These are phyloP conservation scores for Coniophora puteana DNA, from an alignment of 1,284 basidiomycete genomes.

Conservation along the genomic window DNA sequence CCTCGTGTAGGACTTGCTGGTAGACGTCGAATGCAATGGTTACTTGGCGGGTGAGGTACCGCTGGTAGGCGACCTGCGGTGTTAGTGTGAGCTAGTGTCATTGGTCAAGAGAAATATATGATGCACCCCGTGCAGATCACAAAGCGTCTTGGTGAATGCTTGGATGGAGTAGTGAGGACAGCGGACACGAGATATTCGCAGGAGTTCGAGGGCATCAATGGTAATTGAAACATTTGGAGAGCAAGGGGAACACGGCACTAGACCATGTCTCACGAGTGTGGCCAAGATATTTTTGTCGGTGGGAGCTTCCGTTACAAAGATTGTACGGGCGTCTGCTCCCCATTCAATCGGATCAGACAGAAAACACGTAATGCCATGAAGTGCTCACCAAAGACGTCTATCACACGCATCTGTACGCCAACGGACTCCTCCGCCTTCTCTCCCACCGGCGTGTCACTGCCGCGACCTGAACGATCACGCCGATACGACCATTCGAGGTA, in stretches of 20 bases:
- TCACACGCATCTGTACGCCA: background rate
- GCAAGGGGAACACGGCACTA: constrained; percentile 5
- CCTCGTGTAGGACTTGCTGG: constrained; percentile 6
- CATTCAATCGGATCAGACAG: background rate
- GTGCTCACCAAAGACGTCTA: constrained; percentile 2
- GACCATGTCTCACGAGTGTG: constrained; percentile 7
- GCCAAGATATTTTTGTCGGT: constrained; percentile 1
- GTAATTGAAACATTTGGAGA: constrained; percentile 7
- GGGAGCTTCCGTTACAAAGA: background rate
- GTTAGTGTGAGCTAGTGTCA: background rate
- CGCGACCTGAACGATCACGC: too few species aligned
- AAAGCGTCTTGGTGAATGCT: constrained; percentile 7
- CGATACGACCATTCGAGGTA: constrained; percentile 4
- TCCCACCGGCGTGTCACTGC: too few species aligned
- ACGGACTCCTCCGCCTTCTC: background rate
- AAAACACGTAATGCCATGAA: background rate
- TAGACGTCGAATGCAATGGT: constrained; percentile 11
- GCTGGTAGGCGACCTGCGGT: constrained; percentile 4
- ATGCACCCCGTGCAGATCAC: constrained; percentile 8
- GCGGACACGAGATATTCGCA: background rate
- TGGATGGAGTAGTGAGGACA: constrained; percentile 8
- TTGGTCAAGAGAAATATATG: background rate
- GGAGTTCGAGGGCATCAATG: constrained; percentile 4
- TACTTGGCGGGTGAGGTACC: constrained; percentile 7
- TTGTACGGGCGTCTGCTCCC: background rate